Evolutionary conservation across 2,329 filamentous ascomycete species (phyloP).

Genomic region (Zarea fungicola): DNA sequence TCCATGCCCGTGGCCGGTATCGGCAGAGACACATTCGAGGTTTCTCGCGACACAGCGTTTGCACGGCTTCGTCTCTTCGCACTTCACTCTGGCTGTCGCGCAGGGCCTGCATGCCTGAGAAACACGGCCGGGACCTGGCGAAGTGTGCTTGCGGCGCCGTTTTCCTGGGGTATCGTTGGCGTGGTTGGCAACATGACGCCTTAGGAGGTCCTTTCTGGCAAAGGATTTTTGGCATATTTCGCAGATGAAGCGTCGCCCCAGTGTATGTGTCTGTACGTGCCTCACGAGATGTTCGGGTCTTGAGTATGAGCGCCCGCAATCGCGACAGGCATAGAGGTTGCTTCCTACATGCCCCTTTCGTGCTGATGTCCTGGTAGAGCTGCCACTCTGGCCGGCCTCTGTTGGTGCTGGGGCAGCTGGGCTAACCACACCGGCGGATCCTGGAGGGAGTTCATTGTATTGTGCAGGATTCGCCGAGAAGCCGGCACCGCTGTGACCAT

Average conservation of each 20-base stretch:
- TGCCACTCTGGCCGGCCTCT: background rate
- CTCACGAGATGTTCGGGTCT: conserved; percentile 50
- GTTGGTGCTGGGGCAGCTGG: conserved; percentile 1
- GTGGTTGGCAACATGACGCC: conserved; percentile 48
- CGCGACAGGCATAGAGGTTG: conserved; percentile 45
- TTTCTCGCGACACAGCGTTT: conserved; percentile 44
- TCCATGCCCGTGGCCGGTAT: conserved; percentile 34
- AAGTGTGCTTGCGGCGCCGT: conserved; percentile 39
- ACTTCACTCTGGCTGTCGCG: conserved; percentile 49
- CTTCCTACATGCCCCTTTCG: conserved; percentile 15
- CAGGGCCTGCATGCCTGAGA: conserved; percentile 49
- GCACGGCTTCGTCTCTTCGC: conserved; percentile 51
- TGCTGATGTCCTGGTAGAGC: conserved; percentile 19
- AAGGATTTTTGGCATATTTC: conserved; percentile 50
- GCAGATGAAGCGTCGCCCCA: conserved; percentile 45
- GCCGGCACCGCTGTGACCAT: background rate
- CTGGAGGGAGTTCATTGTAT: background rate
- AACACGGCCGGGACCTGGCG: conserved; percentile 43
- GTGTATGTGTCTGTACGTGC: conserved; percentile 46
- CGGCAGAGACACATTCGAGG: conserved; percentile 37
- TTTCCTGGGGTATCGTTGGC: conserved; percentile 44
- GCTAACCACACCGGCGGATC: background rate
- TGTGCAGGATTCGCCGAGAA: background rate
- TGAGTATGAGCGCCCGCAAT: conserved; percentile 47
- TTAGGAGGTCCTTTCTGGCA: conserved; percentile 48